These are phyloP conservation scores for Ustilago curta DNA, from an alignment of 1,284 basidiomycete species.

Conservation along the genomic window DNA sequence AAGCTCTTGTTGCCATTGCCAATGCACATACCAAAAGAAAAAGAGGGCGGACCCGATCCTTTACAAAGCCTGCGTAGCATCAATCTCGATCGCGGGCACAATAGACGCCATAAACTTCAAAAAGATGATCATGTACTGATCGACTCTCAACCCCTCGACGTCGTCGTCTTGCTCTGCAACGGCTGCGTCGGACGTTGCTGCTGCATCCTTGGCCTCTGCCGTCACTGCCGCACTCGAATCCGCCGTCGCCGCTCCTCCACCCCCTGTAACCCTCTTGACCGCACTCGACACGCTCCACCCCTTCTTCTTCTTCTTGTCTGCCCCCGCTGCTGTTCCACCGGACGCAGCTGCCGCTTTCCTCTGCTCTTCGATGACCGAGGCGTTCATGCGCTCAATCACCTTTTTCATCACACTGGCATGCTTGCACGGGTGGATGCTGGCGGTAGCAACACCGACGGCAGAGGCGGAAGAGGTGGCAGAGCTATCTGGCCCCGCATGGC, in stretches of 20 bases:
- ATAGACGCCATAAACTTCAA: slow-evolving; percentile 68
- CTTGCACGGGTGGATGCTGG: slow-evolving; percentile 96
- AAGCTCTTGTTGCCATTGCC: background rate
- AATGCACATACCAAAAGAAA: too few relatives aligned
- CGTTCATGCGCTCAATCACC: slow-evolving; percentile 98
- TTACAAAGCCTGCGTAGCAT: slow-evolving; percentile 62
- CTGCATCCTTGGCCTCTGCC: slow-evolving; percentile 5
- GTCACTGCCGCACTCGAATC: background rate
- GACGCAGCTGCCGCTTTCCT: slow-evolving; percentile 53
- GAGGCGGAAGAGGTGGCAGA: slow-evolving; percentile 17
- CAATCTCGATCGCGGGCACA: slow-evolving; percentile 67
- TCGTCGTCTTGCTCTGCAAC: slow-evolving; percentile 23
- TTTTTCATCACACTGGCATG: slow-evolving; percentile 99
- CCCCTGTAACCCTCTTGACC: slow-evolving; percentile 80
- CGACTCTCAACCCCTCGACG: slow-evolving; percentile 62
- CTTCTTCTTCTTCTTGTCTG: slow-evolving; percentile 78
- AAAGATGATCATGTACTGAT: slow-evolving; percentile 69
- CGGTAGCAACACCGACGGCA: slow-evolving; percentile 46
- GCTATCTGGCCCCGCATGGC: slow-evolving; percentile 73
- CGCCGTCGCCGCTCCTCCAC: slow-evolving; percentile 62
- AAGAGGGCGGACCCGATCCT: background rate
- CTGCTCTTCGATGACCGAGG: slow-evolving; percentile 71
- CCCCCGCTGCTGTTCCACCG: slow-evolving; percentile 8
- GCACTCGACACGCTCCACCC: slow-evolving; percentile 76
- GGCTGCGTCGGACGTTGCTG: background rate